phyloP scores from a whole-genome alignment of 306 rosid genomes.

The Clitoria ternatea region DNA sequence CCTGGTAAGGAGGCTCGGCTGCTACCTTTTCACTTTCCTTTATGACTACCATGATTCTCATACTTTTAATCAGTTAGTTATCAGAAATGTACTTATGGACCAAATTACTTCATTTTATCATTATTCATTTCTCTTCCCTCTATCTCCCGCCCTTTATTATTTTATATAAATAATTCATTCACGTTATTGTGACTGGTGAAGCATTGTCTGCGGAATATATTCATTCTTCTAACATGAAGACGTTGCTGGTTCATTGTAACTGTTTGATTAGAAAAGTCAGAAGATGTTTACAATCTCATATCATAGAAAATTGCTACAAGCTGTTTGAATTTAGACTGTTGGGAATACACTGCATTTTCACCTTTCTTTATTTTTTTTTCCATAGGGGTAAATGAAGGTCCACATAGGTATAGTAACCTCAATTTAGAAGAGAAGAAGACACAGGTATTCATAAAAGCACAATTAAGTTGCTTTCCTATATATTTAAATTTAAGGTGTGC shows the following conservation, averaged over 20 bases:
- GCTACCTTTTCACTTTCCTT: not conserved
- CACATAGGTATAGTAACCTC: slow-evolving; percentile 63
- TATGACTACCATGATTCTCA: slow-evolving; percentile 11
- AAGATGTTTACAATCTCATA: not conserved
- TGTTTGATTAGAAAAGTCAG: not conserved
- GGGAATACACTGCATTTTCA: not conserved
- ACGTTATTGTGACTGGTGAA: not conserved
- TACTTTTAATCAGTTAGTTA: not conserved
- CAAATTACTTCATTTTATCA: not conserved
- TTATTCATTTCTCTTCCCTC: not conserved
- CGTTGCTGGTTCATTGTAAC: not conserved
- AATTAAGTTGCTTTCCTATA: slow-evolving; percentile 16
- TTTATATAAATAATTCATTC: not conserved
- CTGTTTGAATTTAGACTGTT: slow-evolving; percentile 18
- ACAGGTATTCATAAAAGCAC: slow-evolving; percentile 53
- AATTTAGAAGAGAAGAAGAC: slow-evolving; percentile 70
- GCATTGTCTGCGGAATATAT: not conserved
- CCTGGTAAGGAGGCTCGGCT: slow-evolving; percentile 41
- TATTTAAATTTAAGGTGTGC: slow-evolving; percentile 9
- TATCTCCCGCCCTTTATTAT: not conserved
- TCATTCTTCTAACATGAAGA: not conserved
- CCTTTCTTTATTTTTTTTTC: not conserved
- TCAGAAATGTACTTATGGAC: not conserved
- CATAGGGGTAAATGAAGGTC: slow-evolving; percentile 81
- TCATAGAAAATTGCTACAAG: slow-evolving; percentile 1